These are phyloP conservation scores for Phytopythium litorale DNA, from an alignment of 352 stramenopile species.

Conservation along the genomic window DNA sequence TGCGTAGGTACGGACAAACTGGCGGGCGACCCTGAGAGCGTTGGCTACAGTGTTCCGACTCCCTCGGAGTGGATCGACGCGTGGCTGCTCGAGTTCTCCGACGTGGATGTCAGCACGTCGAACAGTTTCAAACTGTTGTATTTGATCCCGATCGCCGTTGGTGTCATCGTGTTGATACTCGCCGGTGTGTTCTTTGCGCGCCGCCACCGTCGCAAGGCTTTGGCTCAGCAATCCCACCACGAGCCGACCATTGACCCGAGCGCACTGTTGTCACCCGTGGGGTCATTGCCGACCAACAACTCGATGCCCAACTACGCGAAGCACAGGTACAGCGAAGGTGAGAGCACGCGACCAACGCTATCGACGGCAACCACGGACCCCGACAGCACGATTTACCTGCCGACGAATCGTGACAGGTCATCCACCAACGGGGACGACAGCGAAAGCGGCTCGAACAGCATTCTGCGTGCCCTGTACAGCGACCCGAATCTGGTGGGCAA, in stretches of 20 bases:
- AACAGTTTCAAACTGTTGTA: slow-evolving; percentile 26
- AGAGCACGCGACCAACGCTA: not conserved
- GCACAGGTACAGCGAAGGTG: not conserved
- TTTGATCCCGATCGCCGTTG: slow-evolving; percentile 27
- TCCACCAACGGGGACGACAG: not conserved
- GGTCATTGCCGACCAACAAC: not conserved
- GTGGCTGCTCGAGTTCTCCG: not conserved
- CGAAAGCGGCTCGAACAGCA: not conserved
- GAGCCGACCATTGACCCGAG: not conserved
- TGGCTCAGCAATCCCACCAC: not conserved
- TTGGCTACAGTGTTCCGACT: not conserved
- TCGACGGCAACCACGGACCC: not conserved
- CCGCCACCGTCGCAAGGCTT: not conserved
- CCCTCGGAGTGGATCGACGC: not conserved
- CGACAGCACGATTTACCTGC: not conserved
- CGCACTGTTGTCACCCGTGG: not conserved
- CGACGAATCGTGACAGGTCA: not conserved
- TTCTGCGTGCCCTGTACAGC: not conserved
- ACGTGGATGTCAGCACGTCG: not conserved
- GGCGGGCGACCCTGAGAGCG: not conserved
- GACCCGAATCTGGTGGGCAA: slow-evolving; percentile 28
- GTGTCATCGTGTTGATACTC: slow-evolving; percentile 7
- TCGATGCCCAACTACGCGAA: not conserved
- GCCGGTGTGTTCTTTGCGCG: slow-evolving; percentile 11
- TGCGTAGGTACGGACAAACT: not conserved